Evolutionary conservation across 2,329 filamentous ascomycete species (phyloP), one percentile per base, ranked within the genome.

Genomic region (Didymella glomerata): DNA sequence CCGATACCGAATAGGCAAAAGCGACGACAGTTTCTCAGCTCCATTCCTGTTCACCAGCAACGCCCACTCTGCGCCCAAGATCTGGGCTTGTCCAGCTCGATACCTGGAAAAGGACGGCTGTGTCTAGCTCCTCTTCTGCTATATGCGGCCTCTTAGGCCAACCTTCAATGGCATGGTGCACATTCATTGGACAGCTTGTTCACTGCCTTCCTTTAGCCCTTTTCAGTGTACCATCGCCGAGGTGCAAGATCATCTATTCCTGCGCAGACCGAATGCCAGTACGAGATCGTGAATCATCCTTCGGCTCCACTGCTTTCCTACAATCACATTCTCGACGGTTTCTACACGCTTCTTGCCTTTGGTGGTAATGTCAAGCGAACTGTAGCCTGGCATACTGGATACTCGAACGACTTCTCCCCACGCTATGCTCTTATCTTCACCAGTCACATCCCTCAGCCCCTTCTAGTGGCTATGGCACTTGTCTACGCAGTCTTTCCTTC

Each of bases 361-460:
- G 25, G 10, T 41, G 32, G 49, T 27, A 54, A 34, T 24, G 3
- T 27, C 46, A 54, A 49, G 49, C 56, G 45, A 54, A 41, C 30
- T 42, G 56, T 22, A 59, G 49, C 49, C 56, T 59, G 38, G 30
- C 44, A 24, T 10, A 48, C 22, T 24, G 20, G 28, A 22, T 40
- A n/a, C 25, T 59, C 25, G 27, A 46, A 42, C n/a, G 22, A 32
- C 3, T 48, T 24, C 20, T 45, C 30, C 10, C 40, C 24, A 41
- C 45, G 14, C 32, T 49, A 44, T 46, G 16, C 45, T 22, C 28
- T 49, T 40, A 16, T 40, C 44, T 41, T 49, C 56, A 46, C 50
- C 50, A 59, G 45, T 54, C 49, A 41, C 30, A 27, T 28, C 32
- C 27, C 56, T 59, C 56, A 49, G 56, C 55, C 56, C 49, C 55